A percentile compares a stretch with the other conserved stretches of the same genome.
phyloP scores from a whole-genome alignment of 2,329 filamentous ascomycete species.

The Biscogniauxia sp. region DNA sequence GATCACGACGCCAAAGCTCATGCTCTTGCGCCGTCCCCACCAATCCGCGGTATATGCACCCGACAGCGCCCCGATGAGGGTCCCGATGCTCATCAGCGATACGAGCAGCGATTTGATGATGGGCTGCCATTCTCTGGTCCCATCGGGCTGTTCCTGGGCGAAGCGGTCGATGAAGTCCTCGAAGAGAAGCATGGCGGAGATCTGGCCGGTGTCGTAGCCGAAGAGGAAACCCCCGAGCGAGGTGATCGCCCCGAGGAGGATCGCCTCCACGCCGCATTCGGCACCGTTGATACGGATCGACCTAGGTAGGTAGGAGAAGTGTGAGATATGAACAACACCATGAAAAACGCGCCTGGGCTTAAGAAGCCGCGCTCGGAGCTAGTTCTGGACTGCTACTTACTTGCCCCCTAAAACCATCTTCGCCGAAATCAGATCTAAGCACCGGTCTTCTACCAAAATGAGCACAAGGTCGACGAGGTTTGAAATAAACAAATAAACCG shows the following conservation, averaged over 20 bases:
- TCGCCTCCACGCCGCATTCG: slow-evolving; percentile 39
- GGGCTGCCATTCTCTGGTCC: slow-evolving; percentile 38
- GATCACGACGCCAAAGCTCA: slow-evolving; percentile 52
- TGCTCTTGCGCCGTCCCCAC: slow-evolving; percentile 55
- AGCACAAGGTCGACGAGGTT: neutral
- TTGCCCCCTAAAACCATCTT: slow-evolving; percentile 5
- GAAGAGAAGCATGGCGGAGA: slow-evolving; percentile 50
- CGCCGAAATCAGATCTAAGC: slow-evolving; percentile 3
- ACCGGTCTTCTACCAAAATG: neutral
- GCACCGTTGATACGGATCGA: slow-evolving; percentile 43
- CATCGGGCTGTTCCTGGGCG: slow-evolving; percentile 42
- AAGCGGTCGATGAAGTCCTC: slow-evolving; percentile 57
- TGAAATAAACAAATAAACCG: too few species aligned
- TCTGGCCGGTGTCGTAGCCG: slow-evolving; percentile 62
- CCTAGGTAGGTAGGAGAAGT: slow-evolving; percentile 26
- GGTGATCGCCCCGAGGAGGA: slow-evolving; percentile 49
- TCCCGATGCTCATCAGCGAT: slow-evolving; percentile 55
- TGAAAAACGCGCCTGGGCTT: neutral
- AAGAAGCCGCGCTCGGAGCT: neutral
- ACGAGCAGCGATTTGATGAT: slow-evolving; percentile 52
- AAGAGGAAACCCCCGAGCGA: slow-evolving; percentile 62
- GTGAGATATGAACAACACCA: neutral
- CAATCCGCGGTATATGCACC: slow-evolving; percentile 56
- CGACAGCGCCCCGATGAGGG: slow-evolving; percentile 51
- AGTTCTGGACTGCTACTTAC: neutral